phyloP scores from a whole-genome alignment of 306 rosid species.

The Glycine soja region DNA sequence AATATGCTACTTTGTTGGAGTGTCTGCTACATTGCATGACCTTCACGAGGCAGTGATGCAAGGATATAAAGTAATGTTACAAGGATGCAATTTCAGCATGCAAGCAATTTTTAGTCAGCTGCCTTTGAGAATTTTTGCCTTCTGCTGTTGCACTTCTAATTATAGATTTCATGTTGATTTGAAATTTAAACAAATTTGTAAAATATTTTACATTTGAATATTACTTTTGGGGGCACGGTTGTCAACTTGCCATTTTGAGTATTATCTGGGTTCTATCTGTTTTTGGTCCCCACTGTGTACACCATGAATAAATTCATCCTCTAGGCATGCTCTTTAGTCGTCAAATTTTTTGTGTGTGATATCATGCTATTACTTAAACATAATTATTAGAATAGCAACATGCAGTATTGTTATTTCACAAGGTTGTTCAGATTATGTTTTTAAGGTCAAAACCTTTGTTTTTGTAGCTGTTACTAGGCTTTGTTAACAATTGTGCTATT shows the following conservation, averaged over 20 bases:
- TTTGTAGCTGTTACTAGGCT: too few species aligned
- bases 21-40: background rate
- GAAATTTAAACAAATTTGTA: background rate
- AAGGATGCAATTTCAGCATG: background rate
- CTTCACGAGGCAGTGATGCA: constrained; percentile 5
- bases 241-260: background rate
- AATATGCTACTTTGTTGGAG: background rate
- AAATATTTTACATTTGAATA: too few species aligned
- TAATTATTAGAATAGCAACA: too few species aligned
- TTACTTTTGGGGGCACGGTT: too few species aligned
- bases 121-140: background rate
- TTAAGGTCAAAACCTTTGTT: too few species aligned
- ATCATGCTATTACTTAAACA: too few species aligned
- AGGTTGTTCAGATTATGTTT: too few species aligned
- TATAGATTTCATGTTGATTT: background rate
- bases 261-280: background rate
- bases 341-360: too few species aligned
- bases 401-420: too few species aligned
- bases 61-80: background rate
- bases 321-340: too few species aligned
- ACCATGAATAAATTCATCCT: too few species aligned
- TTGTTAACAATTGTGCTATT: too few species aligned
- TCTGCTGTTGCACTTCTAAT: background rate
- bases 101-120: background rate
- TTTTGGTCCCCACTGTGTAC: background rate